These are phyloP conservation scores for Chenopodium formosanum DNA, from an alignment of 148 eudicot species.

Conservation along the genomic window DNA sequence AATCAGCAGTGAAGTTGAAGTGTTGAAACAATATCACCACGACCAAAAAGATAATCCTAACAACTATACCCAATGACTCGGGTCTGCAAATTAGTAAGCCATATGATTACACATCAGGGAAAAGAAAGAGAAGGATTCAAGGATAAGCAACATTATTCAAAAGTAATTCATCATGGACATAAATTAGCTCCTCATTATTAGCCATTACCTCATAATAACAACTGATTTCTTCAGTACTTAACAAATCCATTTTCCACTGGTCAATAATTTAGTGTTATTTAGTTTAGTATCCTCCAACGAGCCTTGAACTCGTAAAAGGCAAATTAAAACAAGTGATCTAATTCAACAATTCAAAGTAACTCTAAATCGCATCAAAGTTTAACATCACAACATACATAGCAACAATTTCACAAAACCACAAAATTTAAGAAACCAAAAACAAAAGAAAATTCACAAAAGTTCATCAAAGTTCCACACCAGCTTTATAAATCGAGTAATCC, in stretches of 20 bases:
- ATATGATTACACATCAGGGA: neutral
- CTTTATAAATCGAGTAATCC: neutral
- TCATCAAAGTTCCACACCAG: neutral
- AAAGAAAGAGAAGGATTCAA: neutral
- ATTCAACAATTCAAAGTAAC: no score
- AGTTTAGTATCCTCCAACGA: no score
- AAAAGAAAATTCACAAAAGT: no score
- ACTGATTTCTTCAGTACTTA: neutral
- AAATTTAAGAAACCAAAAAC: no score
- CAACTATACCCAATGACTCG: slow-evolving; percentile 83
- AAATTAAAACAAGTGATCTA: no score
- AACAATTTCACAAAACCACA: neutral
- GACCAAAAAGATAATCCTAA: slow-evolving; percentile 82
- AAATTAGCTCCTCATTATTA: no score
- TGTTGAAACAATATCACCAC: slow-evolving; percentile 75
- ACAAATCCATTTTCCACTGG: neutral
- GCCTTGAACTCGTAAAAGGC: no score
- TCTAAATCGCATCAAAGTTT: neutral
- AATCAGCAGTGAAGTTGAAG: slow-evolving; percentile 88
- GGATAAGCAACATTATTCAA: neutral
- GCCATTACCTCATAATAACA: no score
- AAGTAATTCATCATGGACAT: neutral
- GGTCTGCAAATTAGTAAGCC: slow-evolving; percentile 61
- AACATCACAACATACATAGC: neutral
- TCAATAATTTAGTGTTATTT: no score